Conservation (phyloP, 352 stramenopile species). For the Thraustotheca clavata region DNA sequence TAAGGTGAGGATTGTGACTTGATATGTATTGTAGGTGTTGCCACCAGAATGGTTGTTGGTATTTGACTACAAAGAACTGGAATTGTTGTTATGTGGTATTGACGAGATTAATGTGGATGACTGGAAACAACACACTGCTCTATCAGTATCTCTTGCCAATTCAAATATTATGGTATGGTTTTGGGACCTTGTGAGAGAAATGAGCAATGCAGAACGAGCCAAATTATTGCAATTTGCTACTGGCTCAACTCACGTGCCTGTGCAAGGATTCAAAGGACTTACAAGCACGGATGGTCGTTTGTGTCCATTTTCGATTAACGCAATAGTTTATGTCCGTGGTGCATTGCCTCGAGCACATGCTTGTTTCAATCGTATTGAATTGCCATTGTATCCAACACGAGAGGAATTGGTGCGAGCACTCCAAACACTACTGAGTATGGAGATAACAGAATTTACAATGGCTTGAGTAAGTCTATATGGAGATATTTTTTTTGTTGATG, state of each 20-base stretch:
- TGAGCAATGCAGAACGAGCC: constrained; percentile 91
- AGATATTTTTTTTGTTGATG: no score
- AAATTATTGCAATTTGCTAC: constrained; percentile 97
- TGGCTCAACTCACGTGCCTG: constrained; percentile 91
- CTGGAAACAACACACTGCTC: constrained; percentile 77
- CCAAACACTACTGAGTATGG: constrained; percentile 93
- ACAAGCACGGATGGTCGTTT: constrained; percentile 79
- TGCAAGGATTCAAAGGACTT: constrained; percentile 73
- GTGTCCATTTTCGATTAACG: constrained; percentile 60
- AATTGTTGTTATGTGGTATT: constrained; percentile 88
- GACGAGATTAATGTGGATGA: constrained; percentile 80
- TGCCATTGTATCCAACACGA: constrained; percentile 76
- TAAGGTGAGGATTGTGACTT: neutral
- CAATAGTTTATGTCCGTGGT: constrained; percentile 19
- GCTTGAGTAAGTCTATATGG: no score
- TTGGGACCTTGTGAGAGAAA: constrained; percentile 74
- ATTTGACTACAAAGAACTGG: constrained; percentile 94
- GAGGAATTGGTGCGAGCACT: constrained; percentile 91
- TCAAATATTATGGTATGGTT: constrained; percentile 82
- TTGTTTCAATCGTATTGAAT: constrained; percentile 80
- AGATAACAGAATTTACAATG: constrained; percentile 90
- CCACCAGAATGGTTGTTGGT: constrained; percentile 81
- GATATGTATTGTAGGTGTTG: constrained; percentile 56
- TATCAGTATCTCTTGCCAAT: neutral
- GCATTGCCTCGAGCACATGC: constrained; percentile 62